Evolutionary conservation across 352 stramenopile species (phyloP), one percentile per base, ranked within the genome.

Genomic region (Phytopythium chamaehyphon): DNA sequence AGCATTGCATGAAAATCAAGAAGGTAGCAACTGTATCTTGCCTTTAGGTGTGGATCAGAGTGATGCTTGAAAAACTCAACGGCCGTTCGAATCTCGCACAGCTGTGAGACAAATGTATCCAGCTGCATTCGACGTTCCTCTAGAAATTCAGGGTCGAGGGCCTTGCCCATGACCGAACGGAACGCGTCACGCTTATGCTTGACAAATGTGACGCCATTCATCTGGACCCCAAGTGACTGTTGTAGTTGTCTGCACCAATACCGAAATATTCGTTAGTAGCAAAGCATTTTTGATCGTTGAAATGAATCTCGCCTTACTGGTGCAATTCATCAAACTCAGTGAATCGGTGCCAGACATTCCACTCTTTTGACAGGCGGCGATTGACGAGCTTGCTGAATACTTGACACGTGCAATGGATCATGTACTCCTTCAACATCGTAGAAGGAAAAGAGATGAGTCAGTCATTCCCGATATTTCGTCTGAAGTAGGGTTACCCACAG

Each of bases 21-120:
- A 19, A 28, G 14, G 47, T 16, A 51, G 18, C 26, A 47, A 31
- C 19, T 6, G 8, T 1, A 7, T 14, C n/a, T 19, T 44, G 73
- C 69, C 66, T 84, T 88, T 6, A 88, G 58, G 16, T 70, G 53
- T 11, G 47, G 51, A 26, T 80, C 63, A 0, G 63, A 64, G 46
- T 83, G 60, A 15, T 71, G 55, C 33, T 86, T 79, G 59, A 87
- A 87, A 46, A 89, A 89, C 1, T 80, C 71, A 23, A 83, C 71
- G 6, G 64, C 62, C 28, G 48, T 58, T 0, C 57, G 52, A 24
- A 76, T 71, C 36, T 66, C 64, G 51, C 73, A 82, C 12, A 82
- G 19, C 16, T 69, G 66, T 11, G 58, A 54, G 38, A 87, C 38
- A 22, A 77, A 87, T 16, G 73, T 76, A 42, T 89, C 75, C 0